phyloP scores from a whole-genome alignment of 768 basidiomycete genomes.

The Suillus sp. region DNA sequence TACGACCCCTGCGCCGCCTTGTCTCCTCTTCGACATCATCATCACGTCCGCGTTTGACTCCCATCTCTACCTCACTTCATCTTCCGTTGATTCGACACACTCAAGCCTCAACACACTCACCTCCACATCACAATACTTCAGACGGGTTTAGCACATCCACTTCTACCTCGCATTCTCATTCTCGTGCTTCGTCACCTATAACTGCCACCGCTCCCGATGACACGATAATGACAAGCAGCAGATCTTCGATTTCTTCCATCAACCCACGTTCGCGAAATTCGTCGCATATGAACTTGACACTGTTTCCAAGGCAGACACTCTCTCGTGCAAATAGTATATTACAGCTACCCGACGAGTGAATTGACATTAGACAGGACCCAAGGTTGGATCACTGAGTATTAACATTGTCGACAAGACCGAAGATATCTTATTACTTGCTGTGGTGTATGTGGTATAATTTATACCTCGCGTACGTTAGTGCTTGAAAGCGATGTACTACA shows the following conservation, averaged over 20 bases:
- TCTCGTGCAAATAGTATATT: slow-evolving; percentile 38
- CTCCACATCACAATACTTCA: slow-evolving; percentile 25
- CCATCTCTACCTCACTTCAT: slow-evolving; percentile 19
- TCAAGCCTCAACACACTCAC: slow-evolving; percentile 17
- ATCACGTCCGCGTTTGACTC: slow-evolving; percentile 27
- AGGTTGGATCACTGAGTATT: not conserved
- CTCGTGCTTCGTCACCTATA: slow-evolving; percentile 34
- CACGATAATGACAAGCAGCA: slow-evolving; percentile 29
- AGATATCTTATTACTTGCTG: not conserved
- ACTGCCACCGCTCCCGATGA: slow-evolving; percentile 20
- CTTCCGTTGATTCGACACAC: slow-evolving; percentile 8
- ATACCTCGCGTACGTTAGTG: not conserved
- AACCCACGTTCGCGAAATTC: slow-evolving; percentile 63
- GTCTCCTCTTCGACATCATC: slow-evolving; percentile 20
- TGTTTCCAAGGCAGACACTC: slow-evolving; percentile 47
- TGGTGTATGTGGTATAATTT: slow-evolving; percentile 3
- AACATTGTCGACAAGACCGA: not conserved
- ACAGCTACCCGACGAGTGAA: slow-evolving; percentile 13
- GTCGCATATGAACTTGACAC: slow-evolving; percentile 63
- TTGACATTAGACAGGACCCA: not conserved
- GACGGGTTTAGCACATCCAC: slow-evolving; percentile 33
- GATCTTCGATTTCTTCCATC: slow-evolving; percentile 44
- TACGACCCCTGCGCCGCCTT: slow-evolving; percentile 33
- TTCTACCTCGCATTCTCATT: slow-evolving; percentile 34
- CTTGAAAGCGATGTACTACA: not conserved